Base-by-base conservation (phyloP, 2,329 filamentous ascomycete genomes). In the Colletotrichum musae region DNA sequence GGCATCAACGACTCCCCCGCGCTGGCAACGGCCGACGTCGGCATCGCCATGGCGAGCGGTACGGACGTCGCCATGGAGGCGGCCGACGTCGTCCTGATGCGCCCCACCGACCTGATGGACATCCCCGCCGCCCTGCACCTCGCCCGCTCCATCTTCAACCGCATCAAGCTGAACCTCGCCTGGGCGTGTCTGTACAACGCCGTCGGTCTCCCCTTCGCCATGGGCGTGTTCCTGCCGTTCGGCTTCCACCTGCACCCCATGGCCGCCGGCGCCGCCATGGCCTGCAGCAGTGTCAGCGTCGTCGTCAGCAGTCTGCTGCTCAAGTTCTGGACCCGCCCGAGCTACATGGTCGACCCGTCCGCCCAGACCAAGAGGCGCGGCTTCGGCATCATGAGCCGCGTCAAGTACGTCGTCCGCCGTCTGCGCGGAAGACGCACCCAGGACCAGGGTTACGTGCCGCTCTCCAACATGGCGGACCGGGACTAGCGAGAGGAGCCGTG, bases 31-130 rank as follows among this genome's bases (percentile, higher is more conserved):
- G 95, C 96, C 12, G 91, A 97, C 74, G 91, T 98, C 32, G 96
- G 96, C 72, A 97, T 99, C 73, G 95, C 95, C 67, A 94, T 99
- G 80, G 89, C 94, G 5, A 94, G 92, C 7, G 96, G 96, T 65
- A 98, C 96, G 0, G 96, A 98, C 78, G 95, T 99, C 1, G 96
- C 96, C 58, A 97, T 99, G 90, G 96, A 98, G 82, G 96, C 96
- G 1, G 96, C 96, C 0, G 94, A 97, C 75, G 90, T 99, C 18
- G 96, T 99, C 16, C 90, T 99, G 63, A 99, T 99, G 95, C 91
- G 93, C 3, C 93, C 94, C 0, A 93, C 94, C 72, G 92, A 98
- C 75, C 88, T 99, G 4, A 93, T 98, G 84, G 93, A 95, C 75
- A 94, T 99, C n/a, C 93, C 96, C 0, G 93, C 94, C 0, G 91